Evolutionary conservation across 768 basidiomycete genomes (phyloP).

Genomic region (Cyathus striatus): DNA sequence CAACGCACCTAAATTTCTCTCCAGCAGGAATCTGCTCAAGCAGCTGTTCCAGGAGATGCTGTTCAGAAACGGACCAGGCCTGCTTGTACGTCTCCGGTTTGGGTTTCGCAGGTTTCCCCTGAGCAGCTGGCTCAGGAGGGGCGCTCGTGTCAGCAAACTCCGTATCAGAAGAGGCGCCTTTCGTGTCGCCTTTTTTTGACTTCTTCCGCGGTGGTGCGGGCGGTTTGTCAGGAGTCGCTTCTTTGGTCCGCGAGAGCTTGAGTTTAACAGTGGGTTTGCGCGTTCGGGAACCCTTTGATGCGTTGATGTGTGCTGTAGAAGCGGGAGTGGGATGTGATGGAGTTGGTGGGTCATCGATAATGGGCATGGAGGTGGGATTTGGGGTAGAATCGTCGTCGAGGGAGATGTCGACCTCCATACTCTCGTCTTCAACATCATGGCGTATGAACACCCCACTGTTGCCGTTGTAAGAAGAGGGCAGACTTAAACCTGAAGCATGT

Average conservation of each 20-base stretch:
- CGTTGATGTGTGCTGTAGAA: background rate
- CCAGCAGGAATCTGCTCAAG: slow-evolving; percentile 74
- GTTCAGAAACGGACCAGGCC: slow-evolving; percentile 72
- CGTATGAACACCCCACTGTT: slow-evolving; percentile 45
- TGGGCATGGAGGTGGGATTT: background rate
- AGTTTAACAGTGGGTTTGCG: background rate
- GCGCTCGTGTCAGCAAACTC: background rate
- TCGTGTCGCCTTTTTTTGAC: background rate
- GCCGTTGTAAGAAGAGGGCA: slow-evolving; percentile 15
- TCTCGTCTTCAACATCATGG: slow-evolving; percentile 56
- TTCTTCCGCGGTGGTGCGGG: background rate
- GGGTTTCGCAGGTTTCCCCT: too few species aligned
- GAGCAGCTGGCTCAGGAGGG: background rate
- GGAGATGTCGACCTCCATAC: slow-evolving; percentile 53
- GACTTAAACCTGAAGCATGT: slow-evolving; percentile 22
- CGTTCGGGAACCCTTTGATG: background rate
- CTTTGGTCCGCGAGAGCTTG: background rate
- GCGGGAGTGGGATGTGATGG: background rate
- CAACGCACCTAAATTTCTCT: slow-evolving; percentile 68
- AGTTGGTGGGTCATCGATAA: background rate
- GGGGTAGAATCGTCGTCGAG: slow-evolving; percentile 20
- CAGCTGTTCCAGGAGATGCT: slow-evolving; percentile 69
- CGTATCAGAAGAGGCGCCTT: background rate
- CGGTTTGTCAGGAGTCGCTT: background rate
- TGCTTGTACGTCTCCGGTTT: slow-evolving; percentile 80